phyloP scores from a whole-genome alignment of 2,329 filamentous ascomycete genomes.

The Talaromyces pinophilus region DNA sequence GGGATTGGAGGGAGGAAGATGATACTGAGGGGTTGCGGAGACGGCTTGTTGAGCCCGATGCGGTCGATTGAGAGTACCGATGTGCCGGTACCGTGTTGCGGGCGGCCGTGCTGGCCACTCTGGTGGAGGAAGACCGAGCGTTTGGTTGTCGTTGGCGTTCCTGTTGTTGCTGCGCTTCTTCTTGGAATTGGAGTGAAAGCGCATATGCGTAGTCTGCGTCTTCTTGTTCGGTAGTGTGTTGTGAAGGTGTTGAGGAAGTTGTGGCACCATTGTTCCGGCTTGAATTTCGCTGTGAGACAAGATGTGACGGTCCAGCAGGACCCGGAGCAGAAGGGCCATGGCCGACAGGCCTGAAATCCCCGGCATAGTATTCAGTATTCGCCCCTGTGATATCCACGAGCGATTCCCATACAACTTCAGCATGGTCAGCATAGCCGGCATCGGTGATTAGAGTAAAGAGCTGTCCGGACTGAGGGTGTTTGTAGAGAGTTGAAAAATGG shows the following conservation, averaged over 20 bases:
- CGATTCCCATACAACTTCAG: constrained; percentile 95
- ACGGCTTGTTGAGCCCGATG: constrained; percentile 1
- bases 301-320: constrained; percentile 17
- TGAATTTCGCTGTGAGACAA: constrained; percentile 32
- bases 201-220: constrained; percentile 77
- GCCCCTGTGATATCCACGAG: constrained; percentile 85
- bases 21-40: constrained; percentile 6
- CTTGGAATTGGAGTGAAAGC: constrained; percentile 86
- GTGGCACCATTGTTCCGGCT: constrained; percentile 27
- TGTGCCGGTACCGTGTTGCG: constrained; percentile 3
- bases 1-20: constrained; percentile 1
- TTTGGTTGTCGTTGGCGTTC: constrained; percentile 50
- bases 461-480: constrained; percentile 74
- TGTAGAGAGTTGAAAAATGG: constrained; percentile 92
- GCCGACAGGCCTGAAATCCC: constrained; percentile 85
- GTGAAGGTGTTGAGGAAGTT: constrained; percentile 21
- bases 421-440: constrained; percentile 81
- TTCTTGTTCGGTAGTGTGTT: constrained; percentile 60
- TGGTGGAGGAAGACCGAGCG: constrained; percentile 22
- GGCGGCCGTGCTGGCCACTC: neutral
- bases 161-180: constrained; percentile 71
- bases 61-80: constrained; percentile 19
- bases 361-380: constrained; percentile 79
- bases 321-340: constrained; percentile 39
- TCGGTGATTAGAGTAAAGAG: constrained; percentile 88